phyloP scores from a whole-genome alignment of 345 rosid genomes.

The Chamaenerion angustifolium region DNA sequence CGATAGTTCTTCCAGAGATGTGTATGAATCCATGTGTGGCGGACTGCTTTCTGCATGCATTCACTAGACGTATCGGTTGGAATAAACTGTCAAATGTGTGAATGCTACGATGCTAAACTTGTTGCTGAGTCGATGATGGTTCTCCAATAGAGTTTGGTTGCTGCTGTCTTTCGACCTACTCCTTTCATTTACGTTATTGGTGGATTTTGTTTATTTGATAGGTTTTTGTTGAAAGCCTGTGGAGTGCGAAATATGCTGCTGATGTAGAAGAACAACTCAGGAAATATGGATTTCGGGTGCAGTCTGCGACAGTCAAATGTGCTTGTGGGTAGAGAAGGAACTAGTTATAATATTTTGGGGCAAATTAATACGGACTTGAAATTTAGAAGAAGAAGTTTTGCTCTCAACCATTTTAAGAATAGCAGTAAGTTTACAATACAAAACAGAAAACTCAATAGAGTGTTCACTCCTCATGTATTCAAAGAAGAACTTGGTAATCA shows the following conservation, averaged over 20 bases:
- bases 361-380: constrained; percentile 15
- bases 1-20: no score
- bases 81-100: not conserved
- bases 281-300: constrained; percentile 46
- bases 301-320: constrained; percentile 32
- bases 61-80: no score
- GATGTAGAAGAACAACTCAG: not conserved
- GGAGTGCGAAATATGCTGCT: not conserved
- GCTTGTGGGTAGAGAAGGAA: constrained; percentile 19
- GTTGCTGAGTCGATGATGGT: not conserved
- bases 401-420: constrained; percentile 17
- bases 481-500: constrained; percentile 17
- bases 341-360: constrained; percentile 15
- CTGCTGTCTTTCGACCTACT: no score
- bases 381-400: constrained; percentile 23
- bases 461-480: constrained; percentile 10
- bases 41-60: no score
- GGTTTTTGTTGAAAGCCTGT: not conserved
- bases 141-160: not conserved
- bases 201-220: no score
- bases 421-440: constrained; percentile 14
- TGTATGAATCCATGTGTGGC: no score
- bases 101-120: not conserved
- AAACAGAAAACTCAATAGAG: constrained; percentile 17
- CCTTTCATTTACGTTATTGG: no score